Evolutionary conservation across 768 basidiomycete genomes (phyloP), one percentile per base, ranked within the genome.

Genomic region (Sporobolomyces phaffii): DNA sequence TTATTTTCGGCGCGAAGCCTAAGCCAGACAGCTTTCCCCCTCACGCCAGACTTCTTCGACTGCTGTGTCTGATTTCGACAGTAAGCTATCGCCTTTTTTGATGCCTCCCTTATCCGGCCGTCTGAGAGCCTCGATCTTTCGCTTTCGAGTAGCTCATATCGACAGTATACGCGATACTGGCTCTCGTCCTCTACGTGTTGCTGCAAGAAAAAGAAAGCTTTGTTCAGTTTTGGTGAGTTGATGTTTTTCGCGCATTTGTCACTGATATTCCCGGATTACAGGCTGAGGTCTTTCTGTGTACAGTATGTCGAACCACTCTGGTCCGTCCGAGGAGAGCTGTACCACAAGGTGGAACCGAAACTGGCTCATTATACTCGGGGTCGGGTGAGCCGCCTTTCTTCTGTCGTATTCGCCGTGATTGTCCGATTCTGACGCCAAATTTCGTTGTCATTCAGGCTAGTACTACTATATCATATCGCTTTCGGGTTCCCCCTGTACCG

Each of bases 401-500:
- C 33, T 59, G 34, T 18, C 10, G 20, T 17, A 3, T 20, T 15
- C 28, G 15, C 26, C 7, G 9, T 28, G 28, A 26, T n/a, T 34
- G 43, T 31, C n/a, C 11, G 24, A n/a, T n/a, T n/a, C 29, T 10
- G 29, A 22, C 14, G 2, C 22, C 22, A 17, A 6, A 9, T 8
- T 34, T 2, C 7, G 1, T 1, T 36, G 3, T 17, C n/a, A 10
- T 31, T 1, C 40, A 66, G 65, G 0, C 17, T 66, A 38, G 59
- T 61, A 26, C 24, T 45, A 7, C 10, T 68, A 9, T 47, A 47
- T 4, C 60, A 62, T 24, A 10, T 58, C 38, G 54, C 60, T 0
- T 45, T 62, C 15, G 68, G 68, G 0, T 70, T 70, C 50, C 64
- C 60, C 8, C 48, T 65, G 28, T 70, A 65, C 43, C 63, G 68